Evolutionary conservation across 2,329 filamentous ascomycete species (phyloP), one percentile per base, ranked within the genome.

Genomic region (Onygenales sp.): DNA sequence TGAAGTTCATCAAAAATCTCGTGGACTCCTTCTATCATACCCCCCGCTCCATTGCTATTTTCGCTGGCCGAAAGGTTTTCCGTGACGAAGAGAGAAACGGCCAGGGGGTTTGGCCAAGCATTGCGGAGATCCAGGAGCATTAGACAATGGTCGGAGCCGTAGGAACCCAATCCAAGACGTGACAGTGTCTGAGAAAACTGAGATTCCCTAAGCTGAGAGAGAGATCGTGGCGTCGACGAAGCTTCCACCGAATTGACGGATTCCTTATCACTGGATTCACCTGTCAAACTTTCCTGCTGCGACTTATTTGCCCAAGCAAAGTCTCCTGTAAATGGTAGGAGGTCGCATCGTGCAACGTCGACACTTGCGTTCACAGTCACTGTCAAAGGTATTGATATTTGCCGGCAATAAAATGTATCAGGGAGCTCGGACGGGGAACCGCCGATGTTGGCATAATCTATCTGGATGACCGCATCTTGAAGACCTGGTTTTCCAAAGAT

Each of bases 291-390:
- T 45, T 47, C 33, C 37, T 55, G 47, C 40, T 52, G 17, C 7
- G 59, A 54, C 27, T 62, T 62, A 51, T 73, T 73, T 52, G 68
- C 68, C 82, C 86, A 88, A 0, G 86, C 85, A 51, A 93, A 81
- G 48, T 80, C 76, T 9, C 82, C 80, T 47, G 82, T 82, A 9
- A 95, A 78, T 0, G 89, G 84, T 36, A 93, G 69, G 14, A 94
- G 77, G 63, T 96, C 91, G 58, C 91, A 83, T 39, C 88, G 80
- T 36, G 84, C 79, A 8, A 96, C 75, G 63, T 96, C 89, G 31
- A 96, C 78, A 63, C 89, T 93, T 3, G 90, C 87, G 64, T 96
- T 96, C 47, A 97, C 92, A 4, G 92, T 96, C 13, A 96, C 81
- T 0, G 86, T 88, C 54, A 97, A 74, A 11, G 89, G 87, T 32